These are phyloP conservation scores for Nicotiana attenuata DNA, from an alignment of 257 asterid species.

Conservation along the genomic window DNA sequence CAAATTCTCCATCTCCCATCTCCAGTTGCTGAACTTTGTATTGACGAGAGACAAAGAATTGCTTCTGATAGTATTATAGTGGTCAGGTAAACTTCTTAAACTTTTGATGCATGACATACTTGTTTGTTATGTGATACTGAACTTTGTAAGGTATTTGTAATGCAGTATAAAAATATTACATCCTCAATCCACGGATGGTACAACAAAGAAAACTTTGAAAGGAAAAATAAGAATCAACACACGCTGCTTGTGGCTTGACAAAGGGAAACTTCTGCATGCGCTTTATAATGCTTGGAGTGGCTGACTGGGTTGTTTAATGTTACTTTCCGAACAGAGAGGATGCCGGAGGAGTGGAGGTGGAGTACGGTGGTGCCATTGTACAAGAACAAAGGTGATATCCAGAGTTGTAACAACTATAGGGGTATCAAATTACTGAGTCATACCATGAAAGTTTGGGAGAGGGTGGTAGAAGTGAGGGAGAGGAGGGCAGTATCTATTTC, in stretches of 20 bases:
- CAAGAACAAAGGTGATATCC: too few species aligned
- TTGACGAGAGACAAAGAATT: conserved; percentile 84
- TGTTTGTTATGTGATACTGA: conserved; percentile 15
- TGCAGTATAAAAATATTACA: conserved; percentile 93
- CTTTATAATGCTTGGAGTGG: conserved; percentile 90
- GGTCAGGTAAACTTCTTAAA: conserved; percentile 45
- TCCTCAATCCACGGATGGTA: conserved; percentile 48
- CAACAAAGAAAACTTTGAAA: conserved; percentile 50
- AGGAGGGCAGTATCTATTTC: too few species aligned
- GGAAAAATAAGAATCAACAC: conserved; percentile 95
- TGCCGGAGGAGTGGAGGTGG: too few species aligned
- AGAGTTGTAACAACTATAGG: too few species aligned
- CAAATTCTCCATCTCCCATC: too few species aligned
- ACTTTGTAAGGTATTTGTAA: background rate
- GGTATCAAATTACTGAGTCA: too few species aligned
- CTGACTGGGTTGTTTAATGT: too few species aligned
- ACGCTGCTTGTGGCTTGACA: conserved; percentile 97
- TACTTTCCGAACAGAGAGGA: too few species aligned
- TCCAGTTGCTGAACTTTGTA: conserved; percentile 69
- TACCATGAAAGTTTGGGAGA: too few species aligned
- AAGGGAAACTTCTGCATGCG: conserved; percentile 91
- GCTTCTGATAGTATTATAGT: conserved; percentile 95
- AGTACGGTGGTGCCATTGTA: too few species aligned
- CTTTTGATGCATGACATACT: conserved; percentile 10
- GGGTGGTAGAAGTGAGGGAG: too few species aligned